Conservation (phyloP, 495 filamentous ascomycete species). For the Aspergillus biplanus region DNA sequence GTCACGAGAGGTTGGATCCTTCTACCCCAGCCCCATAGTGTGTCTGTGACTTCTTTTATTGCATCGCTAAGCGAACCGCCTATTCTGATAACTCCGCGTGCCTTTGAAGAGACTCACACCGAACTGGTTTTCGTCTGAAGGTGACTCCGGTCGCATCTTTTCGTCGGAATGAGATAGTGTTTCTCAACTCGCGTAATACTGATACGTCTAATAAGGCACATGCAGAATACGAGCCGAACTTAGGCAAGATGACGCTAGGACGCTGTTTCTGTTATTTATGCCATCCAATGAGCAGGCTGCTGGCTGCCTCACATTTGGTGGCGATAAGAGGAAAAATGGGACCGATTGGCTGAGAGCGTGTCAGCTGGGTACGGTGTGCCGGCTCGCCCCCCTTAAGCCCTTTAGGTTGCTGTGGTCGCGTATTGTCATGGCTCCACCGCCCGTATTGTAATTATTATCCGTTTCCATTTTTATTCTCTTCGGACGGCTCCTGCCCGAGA, state of each 20-base stretch:
- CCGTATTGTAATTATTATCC: not conserved
- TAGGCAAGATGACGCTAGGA: conserved; percentile 15
- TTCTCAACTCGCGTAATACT: conserved; percentile 10
- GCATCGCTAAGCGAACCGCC: too few relatives aligned
- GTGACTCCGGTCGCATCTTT: too few relatives aligned
- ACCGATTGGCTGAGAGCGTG: conserved; percentile 17
- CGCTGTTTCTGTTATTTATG: conserved; percentile 15
- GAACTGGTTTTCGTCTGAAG: too few relatives aligned
- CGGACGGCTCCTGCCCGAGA: not conserved
- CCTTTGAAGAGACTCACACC: too few relatives aligned
- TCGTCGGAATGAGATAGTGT: too few relatives aligned
- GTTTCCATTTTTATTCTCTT: not conserved
- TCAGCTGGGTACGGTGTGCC: conserved; percentile 23
- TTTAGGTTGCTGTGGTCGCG: conserved; percentile 10
- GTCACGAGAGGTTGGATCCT: too few relatives aligned
- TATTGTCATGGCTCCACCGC: conserved; percentile 18
- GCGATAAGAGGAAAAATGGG: conserved; percentile 8
- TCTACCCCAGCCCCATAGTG: too few relatives aligned
- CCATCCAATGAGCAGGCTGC: conserved; percentile 6
- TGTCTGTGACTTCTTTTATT: too few relatives aligned
- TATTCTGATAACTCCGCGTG: too few relatives aligned
- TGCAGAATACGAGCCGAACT: conserved; percentile 9
- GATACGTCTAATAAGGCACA: conserved; percentile 5
- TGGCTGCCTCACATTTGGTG: conserved; percentile 9
- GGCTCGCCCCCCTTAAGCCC: not conserved